phyloP scores from a whole-genome alignment of 306 rosid species.

The Acacia melanoxylon region DNA sequence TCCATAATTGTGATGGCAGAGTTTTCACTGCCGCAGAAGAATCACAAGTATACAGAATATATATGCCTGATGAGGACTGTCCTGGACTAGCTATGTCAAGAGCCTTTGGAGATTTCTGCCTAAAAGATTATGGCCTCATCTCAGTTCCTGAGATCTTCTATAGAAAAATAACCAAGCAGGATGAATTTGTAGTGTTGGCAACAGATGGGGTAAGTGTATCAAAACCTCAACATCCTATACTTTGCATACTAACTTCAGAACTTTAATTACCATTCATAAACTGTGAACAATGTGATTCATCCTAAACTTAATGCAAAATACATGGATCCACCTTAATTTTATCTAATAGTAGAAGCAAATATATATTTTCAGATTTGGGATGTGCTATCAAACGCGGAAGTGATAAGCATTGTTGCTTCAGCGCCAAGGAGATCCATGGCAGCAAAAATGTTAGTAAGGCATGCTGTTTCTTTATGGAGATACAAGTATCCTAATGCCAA shows the following conservation, averaged over 20 bases:
- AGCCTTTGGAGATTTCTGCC: constrained; percentile 88
- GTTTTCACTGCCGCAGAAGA: constrained; percentile 54
- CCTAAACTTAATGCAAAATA: neutral
- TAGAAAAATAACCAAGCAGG: constrained; percentile 55
- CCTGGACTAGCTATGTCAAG: constrained; percentile 97
- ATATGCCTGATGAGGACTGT: constrained; percentile 70
- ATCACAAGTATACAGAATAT: constrained; percentile 64
- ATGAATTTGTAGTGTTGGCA: constrained; percentile 81
- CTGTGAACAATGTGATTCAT: neutral
- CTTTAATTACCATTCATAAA: neutral
- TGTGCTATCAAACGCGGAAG: constrained; percentile 71
- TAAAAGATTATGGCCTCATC: constrained; percentile 73
- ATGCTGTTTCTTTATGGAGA: constrained; percentile 68
- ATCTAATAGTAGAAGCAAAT: neutral
- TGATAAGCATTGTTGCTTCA: constrained; percentile 64
- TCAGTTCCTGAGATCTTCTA: constrained; percentile 62
- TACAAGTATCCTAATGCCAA: constrained; percentile 37
- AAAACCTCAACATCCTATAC: neutral
- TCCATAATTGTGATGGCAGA: constrained; percentile 63
- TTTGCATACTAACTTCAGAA: neutral
- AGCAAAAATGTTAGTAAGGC: constrained; percentile 58
- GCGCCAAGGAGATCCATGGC: constrained; percentile 62
- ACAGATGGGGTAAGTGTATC: constrained; percentile 73
- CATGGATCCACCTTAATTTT: neutral
- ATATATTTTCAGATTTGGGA: constrained; percentile 67